Evolutionary conservation across 441 rosid genomes (phyloP).

Genomic region (Euphorbia schlechtendalii): DNA sequence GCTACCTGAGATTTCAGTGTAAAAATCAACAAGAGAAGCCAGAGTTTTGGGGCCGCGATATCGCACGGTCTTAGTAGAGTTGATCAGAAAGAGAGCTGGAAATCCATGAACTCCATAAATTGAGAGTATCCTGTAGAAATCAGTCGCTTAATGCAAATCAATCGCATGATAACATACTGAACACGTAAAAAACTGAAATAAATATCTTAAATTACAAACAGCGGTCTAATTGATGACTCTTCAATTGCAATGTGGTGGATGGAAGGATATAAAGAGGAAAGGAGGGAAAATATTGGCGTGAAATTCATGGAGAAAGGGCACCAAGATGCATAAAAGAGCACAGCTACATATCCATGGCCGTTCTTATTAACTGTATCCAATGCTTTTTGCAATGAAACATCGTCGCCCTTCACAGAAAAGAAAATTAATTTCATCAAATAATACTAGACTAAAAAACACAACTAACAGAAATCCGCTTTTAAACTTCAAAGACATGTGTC

Average conservation of each 20-base stretch:
- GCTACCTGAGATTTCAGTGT: constrained; percentile 63
- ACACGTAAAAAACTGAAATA: background rate
- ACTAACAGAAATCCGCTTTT: background rate
- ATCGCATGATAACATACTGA: too few species aligned
- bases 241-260: constrained; percentile 68
- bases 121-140: constrained; percentile 61
- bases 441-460: background rate
- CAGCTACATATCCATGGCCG: constrained; percentile 54
- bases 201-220: constrained; percentile 36
- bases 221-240: constrained; percentile 76
- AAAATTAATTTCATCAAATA: constrained; percentile 14
- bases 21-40: constrained; percentile 65
- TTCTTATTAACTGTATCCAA: constrained; percentile 57
- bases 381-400: constrained; percentile 57
- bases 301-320: constrained; percentile 81
- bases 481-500: too few species aligned
- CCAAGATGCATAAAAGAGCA: constrained; percentile 91
- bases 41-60: constrained; percentile 61
- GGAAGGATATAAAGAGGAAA: constrained; percentile 62
- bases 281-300: constrained; percentile 53
- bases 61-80: constrained; percentile 57
- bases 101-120: constrained; percentile 95
- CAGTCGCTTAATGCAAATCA: background rate
- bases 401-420: constrained; percentile 62
- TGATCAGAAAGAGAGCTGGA: constrained; percentile 71